Base-by-base conservation (phyloP, 306 rosid genomes). In the Vicia villosa region DNA sequence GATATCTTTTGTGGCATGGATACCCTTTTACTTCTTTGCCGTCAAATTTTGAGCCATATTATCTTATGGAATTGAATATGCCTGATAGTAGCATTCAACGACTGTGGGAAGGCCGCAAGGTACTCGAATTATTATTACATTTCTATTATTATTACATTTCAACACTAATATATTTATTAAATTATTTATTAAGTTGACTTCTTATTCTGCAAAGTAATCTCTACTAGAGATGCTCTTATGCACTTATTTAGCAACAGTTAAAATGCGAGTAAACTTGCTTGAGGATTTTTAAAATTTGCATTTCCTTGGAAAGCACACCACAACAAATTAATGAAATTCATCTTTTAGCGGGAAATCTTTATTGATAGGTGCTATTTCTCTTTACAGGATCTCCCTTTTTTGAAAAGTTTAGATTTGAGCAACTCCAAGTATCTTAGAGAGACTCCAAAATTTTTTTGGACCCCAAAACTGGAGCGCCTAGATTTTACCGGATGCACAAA, bases 371-470 rank as follows among this genome's bases (percentile, higher is more conserved):
- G 26, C 17, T 8, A 38, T n/a, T 55, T 26, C 52, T 58, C 7
- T 46, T 16, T 3, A 11, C 60, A 72, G 68, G n/a, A 32, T 14
- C 9, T 59, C 3, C 52, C 52, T 6, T 1, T 5, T n/a, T 15
- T 46, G 20, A 46, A 2, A 46, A 46, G 52, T 8, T 5, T 32
- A 36, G 68, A 71, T 71, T 2, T 70, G 43, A 70, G 75, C 68
- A 70, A 70, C 47, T 70, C 67, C 10, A 70, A 58, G 10, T 12
- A 28, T 28, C 68, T 70, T 32, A 11, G 0, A 17, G n/a, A 43
- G 58, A 70, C 68, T 0, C 58, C 75, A 30, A 15, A 14, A 0
- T 46, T 43, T 16, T 9, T 58, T 43, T 42, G 75, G 22, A 16
- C 24, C 17, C 50, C 17, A 47, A 47, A 16, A 11, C 68, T 71